Conservation (phyloP, 2,329 filamentous ascomycete genomes). For the Didymella segeticola region DNA sequence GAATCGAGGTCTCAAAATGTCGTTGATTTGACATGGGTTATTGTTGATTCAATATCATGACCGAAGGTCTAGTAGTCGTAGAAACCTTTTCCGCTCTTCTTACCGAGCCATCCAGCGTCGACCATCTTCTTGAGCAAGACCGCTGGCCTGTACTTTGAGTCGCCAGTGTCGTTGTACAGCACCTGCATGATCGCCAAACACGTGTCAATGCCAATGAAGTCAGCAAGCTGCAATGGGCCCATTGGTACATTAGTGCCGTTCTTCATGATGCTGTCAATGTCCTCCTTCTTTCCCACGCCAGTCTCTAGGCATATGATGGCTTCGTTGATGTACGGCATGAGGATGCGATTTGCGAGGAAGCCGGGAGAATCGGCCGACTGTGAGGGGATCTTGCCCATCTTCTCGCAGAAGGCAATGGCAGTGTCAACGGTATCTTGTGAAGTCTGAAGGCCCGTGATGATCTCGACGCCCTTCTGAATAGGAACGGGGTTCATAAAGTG, state of each 20-base stretch:
- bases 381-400: conserved; percentile 92
- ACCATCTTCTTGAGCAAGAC: conserved; percentile 94
- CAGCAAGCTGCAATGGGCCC: conserved; percentile 90
- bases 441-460: conserved; percentile 93
- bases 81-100: conserved; percentile 96
- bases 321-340: conserved; percentile 99
- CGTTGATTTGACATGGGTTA: no score
- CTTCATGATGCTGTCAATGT: conserved; percentile 99
- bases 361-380: conserved; percentile 89
- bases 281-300: conserved; percentile 83
- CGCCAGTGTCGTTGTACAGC: conserved; percentile 86
- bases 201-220: conserved; percentile 97
- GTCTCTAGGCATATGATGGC: conserved; percentile 96
- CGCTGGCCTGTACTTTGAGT: conserved; percentile 92
- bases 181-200: conserved; percentile 98
- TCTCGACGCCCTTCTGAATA: conserved; percentile 95
- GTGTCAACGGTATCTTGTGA: conserved; percentile 80
- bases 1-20: no score
- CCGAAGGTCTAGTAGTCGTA: conserved; percentile 73
- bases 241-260: conserved; percentile 98
- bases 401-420: conserved; percentile 83
- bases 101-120: conserved; percentile 95
- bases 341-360: conserved; percentile 93
- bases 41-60: not conserved
- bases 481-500: conserved; percentile 99